phyloP scores from a whole-genome alignment of 208 protist species.

The Trypanosoma vivax region DNA sequence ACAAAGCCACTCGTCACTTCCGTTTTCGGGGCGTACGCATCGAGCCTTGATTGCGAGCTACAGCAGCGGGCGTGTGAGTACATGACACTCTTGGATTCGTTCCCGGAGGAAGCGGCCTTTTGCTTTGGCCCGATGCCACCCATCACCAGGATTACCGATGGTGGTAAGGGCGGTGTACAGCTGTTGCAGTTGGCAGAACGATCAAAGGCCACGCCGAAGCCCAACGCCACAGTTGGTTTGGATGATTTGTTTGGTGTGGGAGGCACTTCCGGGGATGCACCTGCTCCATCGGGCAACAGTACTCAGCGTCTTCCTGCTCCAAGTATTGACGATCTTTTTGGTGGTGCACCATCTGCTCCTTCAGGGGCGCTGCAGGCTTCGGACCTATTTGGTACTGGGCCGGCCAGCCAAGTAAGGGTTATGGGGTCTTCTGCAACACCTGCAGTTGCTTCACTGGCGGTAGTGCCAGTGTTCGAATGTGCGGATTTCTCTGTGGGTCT shows the following conservation, averaged over 20 bases:
- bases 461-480: slow-evolving; percentile 38
- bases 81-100: slow-evolving; percentile 69
- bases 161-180: slow-evolving; percentile 31
- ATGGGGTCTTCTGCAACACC: not conserved
- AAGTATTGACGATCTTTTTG: slow-evolving; percentile 24
- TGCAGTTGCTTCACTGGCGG: not conserved
- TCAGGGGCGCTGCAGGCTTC: no score
- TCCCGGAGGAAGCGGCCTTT: slow-evolving; percentile 62
- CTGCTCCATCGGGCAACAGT: not conserved
- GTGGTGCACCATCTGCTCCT: not conserved
- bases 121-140: slow-evolving; percentile 79
- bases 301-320: not conserved
- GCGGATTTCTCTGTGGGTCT: slow-evolving; percentile 44
- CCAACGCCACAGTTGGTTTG: slow-evolving; percentile 43
- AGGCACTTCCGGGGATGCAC: not conserved
- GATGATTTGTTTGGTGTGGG: slow-evolving; percentile 71
- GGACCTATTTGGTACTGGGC: no score
- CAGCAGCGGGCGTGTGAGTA: slow-evolving; percentile 94
- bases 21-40: slow-evolving; percentile 52
- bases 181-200: slow-evolving; percentile 57
- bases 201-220: slow-evolving; percentile 36
- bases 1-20: slow-evolving; percentile 31
- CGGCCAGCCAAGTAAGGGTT: not conserved
- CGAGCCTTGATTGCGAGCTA: slow-evolving; percentile 88
- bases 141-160: slow-evolving; percentile 26